Conservation (phyloP, 345 rosid species). For the Acer campestre region DNA sequence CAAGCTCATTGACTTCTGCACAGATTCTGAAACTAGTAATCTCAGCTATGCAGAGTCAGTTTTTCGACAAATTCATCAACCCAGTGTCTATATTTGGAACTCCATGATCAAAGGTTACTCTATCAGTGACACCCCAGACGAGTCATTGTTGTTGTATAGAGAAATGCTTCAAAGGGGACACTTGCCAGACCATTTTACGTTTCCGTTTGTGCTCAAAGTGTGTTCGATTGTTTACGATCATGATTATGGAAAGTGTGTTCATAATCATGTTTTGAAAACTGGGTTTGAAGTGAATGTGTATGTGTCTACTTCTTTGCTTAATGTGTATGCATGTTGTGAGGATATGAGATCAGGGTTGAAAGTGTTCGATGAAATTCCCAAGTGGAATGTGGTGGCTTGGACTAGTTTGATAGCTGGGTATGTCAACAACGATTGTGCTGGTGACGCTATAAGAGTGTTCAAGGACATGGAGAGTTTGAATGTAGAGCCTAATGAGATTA, state of each 20-base stretch:
- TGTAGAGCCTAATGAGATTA: slow-evolving; percentile 36
- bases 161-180: slow-evolving; percentile 35
- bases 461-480: slow-evolving; percentile 26
- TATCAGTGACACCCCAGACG: slow-evolving; percentile 17
- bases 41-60: slow-evolving; percentile 28
- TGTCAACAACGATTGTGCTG: slow-evolving; percentile 26
- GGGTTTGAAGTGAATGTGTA: slow-evolving; percentile 37
- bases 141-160: slow-evolving; percentile 28
- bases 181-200: slow-evolving; percentile 32
- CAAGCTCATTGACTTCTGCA: slow-evolving; percentile 31
- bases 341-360: slow-evolving; percentile 26
- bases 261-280: slow-evolving; percentile 29
- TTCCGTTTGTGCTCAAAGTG: slow-evolving; percentile 37
- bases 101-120: slow-evolving; percentile 45
- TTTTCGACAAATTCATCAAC: slow-evolving; percentile 3
- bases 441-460: slow-evolving; percentile 28
- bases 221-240: slow-evolving; percentile 24
- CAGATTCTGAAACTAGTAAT: slow-evolving; percentile 13
- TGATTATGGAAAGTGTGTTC: slow-evolving; percentile 31
- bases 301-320: slow-evolving; percentile 41
- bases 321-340: slow-evolving; percentile 36
- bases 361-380: slow-evolving; percentile 37
- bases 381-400: slow-evolving; percentile 42
- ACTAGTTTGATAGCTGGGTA: slow-evolving; percentile 39
- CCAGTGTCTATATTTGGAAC: slow-evolving; percentile 44